Base-by-base conservation (phyloP, 164 flowering plant genomes). In the Annona squamosa region DNA sequence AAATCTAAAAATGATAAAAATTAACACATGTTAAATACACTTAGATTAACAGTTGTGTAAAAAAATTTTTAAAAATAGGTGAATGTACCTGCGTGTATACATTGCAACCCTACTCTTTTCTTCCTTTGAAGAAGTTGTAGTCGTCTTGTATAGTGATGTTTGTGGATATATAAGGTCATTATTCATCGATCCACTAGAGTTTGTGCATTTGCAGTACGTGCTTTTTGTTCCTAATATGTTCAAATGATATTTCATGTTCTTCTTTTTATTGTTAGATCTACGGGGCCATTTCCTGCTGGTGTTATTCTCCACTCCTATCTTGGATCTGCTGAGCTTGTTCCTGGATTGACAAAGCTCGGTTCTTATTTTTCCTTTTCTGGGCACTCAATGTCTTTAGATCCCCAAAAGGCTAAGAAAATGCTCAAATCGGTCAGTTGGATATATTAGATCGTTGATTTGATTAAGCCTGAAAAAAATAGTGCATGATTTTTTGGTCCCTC, bases 281-380 rank as follows among this genome's bases (percentile, higher is more conserved):
- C 75, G 52, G 98, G 98, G 43, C 98, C 98, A 71, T 92, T 94
- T 70, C 97, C 95, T 71, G 80, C 78, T 74, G 98, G 98, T 46
- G 79, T 88, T 19, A 84, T 94, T 74, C 88, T 94, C 56, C 98
- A 94, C 79, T 94, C 98, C 62, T 92, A 83, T 78, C 76, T 90
- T 17, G 98, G 98, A 65, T 92, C 98, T 71, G 97, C 97, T 57
- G 97, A 94, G 85, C 91, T 94, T 94, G 97, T 92, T 74, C 90
- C 92, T 71, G 88, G 80, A 72, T 80, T 92, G 63, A 85, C 92
- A 57, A 82, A 89, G 78, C 88, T 91, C 66, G 98, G 98, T 63
- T 92, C 97, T 77, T 92, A 90, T 77, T 94, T 94, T 83, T 94
- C 98, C 42, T 92, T 91, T 94, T 75, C 92, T 95, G 59, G 98